These are phyloP conservation scores for Trichoderma koningii DNA, from an alignment of 2,329 filamentous ascomycete species.

Conservation along the genomic window DNA sequence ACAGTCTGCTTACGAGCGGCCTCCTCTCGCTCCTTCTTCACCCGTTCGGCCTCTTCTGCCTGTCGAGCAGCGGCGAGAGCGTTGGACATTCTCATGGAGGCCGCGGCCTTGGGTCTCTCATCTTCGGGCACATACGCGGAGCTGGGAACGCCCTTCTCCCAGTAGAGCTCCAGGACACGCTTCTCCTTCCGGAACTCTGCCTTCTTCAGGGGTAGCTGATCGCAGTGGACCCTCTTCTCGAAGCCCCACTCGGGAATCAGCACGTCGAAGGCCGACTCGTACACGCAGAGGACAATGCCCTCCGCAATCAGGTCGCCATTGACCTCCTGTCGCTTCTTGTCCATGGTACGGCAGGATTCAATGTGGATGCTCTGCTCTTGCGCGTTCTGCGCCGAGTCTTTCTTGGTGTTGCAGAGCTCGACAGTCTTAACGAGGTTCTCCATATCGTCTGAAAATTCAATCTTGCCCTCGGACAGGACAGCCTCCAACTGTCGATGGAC, in stretches of 20 bases:
- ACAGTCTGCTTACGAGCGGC: slow-evolving; percentile 90
- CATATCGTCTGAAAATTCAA: slow-evolving; percentile 86
- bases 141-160: slow-evolving; percentile 98
- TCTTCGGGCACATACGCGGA: slow-evolving; percentile 96
- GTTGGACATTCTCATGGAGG: slow-evolving; percentile 71
- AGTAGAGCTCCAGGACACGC: slow-evolving; percentile 92
- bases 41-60: slow-evolving; percentile 78
- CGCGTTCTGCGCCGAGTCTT: slow-evolving; percentile 94
- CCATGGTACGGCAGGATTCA: slow-evolving; percentile 94
- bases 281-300: slow-evolving; percentile 94
- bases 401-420: slow-evolving; percentile 97
- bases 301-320: slow-evolving; percentile 93
- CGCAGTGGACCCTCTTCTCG: slow-evolving; percentile 98
- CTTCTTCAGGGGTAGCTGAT: slow-evolving; percentile 96
- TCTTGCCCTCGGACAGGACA: slow-evolving; percentile 75
- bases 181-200: slow-evolving; percentile 98
- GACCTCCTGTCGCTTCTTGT: slow-evolving; percentile 81
- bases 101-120: slow-evolving; percentile 83
- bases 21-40: slow-evolving; percentile 84
- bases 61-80: slow-evolving; percentile 76
- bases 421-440: slow-evolving; percentile 89
- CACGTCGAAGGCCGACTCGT: slow-evolving; percentile 97
- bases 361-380: slow-evolving; percentile 99
- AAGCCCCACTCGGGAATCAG: slow-evolving; percentile 98
- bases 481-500: slow-evolving; percentile 94